Evolutionary conservation across 768 basidiomycete genomes (phyloP).

Genomic region (Agrocybe praecox): DNA sequence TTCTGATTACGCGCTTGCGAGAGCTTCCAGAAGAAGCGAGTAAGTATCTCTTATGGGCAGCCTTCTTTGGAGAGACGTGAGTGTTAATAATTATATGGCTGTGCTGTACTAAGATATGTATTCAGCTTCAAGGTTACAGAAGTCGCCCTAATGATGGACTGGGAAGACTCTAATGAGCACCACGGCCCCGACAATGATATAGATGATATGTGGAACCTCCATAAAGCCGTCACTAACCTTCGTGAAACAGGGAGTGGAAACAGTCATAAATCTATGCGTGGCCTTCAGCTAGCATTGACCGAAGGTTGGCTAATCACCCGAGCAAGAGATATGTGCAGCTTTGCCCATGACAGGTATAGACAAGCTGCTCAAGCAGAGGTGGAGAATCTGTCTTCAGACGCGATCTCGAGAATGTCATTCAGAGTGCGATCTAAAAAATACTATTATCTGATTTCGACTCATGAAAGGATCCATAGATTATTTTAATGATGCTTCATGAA

Average conservation of each 20-base stretch:
- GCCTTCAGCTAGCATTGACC: constrained; percentile 63
- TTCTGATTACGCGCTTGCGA: constrained; percentile 58
- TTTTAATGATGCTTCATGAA: constrained; percentile 72
- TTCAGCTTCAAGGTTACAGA: constrained; percentile 73
- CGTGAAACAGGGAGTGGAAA: constrained; percentile 43
- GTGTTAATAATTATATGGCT: constrained; percentile 18
- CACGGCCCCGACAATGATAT: constrained; percentile 54
- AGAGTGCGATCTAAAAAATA: constrained; percentile 40
- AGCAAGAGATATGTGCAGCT: constrained; percentile 76
- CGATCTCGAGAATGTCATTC: constrained; percentile 69
- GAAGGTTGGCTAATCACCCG: constrained; percentile 78
- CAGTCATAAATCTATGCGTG: constrained; percentile 64
- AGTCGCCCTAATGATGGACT: constrained; percentile 73
- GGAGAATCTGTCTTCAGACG: constrained; percentile 46
- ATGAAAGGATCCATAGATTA: constrained; percentile 48
- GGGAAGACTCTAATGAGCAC: constrained; percentile 61
- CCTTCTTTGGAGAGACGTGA: constrained; percentile 72
- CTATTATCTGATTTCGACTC: constrained; percentile 2
- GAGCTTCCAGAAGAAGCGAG: constrained; percentile 65
- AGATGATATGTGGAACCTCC: constrained; percentile 54
- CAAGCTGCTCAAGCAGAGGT: constrained; percentile 71
- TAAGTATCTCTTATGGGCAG: constrained; percentile 72
- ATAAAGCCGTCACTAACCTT: constrained; percentile 50
- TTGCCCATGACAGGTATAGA: constrained; percentile 74
- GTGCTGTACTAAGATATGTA: background rate